Evolutionary conservation across 2,329 filamentous ascomycete species (phyloP), one percentile per base, ranked within the genome.

Genomic region (Epichloe festucae): DNA sequence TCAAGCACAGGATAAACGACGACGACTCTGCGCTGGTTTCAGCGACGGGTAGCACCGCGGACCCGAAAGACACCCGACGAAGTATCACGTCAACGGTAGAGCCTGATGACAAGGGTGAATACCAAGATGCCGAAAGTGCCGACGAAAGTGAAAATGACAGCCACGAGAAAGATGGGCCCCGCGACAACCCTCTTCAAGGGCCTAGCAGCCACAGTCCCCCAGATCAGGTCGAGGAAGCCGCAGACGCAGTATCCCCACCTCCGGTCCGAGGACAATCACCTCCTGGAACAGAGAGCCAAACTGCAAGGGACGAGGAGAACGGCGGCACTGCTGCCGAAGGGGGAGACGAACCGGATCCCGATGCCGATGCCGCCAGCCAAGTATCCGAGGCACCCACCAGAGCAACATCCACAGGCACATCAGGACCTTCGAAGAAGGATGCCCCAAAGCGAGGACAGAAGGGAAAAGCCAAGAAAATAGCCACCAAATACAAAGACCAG

Each of bases 401-500:
- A 35, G 34, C 48, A 23, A 38, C 34, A 41, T 44, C 36, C 5
- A 4, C 43, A 7, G 36, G 2, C 6, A 34, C 43, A 40, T 17
- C 27, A 17, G 21, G 6, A 21, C 35, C 35, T 17, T n/a, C n/a
- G 63, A 75, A 73, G 65, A 79, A 74, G 62, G 59, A 49, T 0
- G 56, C 60, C 0, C 60, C 67, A 35, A 85, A 82, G 63, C 82
- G 90, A 52, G 89, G 89, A 34, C 89, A 94, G 65, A 82, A 80
- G 53, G 78, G 77, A 54, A 95, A 95, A 65, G 82, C 84, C 43
- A 95, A 94, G 73, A 95, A 93, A 66, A 82, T 88, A 2, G 88
- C 88, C 3, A 73, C 80, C 53, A 96, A 95, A 65, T 98, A 98
- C 70, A 91, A 86, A 45, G 74, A 94, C 59, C 93, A 97, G 73